phyloP scores from a whole-genome alignment of 495 filamentous ascomycete genomes.

The Tetracladium marchalianum region DNA sequence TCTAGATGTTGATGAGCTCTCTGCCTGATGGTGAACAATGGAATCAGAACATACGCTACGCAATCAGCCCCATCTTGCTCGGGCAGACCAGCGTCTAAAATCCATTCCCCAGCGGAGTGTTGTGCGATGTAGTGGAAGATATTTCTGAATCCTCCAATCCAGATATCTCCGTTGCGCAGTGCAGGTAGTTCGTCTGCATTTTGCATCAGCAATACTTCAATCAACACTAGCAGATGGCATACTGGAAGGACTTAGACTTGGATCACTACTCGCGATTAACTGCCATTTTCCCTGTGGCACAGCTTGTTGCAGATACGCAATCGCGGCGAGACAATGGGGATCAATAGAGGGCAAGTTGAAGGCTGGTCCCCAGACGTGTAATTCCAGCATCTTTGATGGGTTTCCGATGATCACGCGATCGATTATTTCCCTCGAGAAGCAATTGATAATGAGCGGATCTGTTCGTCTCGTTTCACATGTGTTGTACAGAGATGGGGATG shows the following conservation, averaged over 20 bases:
- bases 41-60: slow-evolving; percentile 34
- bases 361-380: slow-evolving; percentile 87
- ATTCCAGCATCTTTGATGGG: slow-evolving; percentile 44
- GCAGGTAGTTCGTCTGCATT: slow-evolving; percentile 63
- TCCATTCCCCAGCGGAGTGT: slow-evolving; percentile 40
- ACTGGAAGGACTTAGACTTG: slow-evolving; percentile 68
- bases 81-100: slow-evolving; percentile 41
- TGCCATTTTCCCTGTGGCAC: slow-evolving; percentile 55
- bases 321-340: slow-evolving; percentile 71
- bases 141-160: slow-evolving; percentile 60
- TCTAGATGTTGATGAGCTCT: slow-evolving; percentile 1
- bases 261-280: slow-evolving; percentile 66
- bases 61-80: slow-evolving; percentile 39
- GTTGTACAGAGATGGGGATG: too few species aligned
- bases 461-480: too few species aligned
- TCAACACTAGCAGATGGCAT: slow-evolving; percentile 24
- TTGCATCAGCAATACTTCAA: slow-evolving; percentile 6
- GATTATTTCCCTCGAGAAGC: too few species aligned
- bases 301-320: slow-evolving; percentile 56
- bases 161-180: slow-evolving; percentile 51
- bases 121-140: slow-evolving; percentile 61
- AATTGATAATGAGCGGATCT: too few species aligned
- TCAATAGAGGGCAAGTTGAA: slow-evolving; percentile 85
- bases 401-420: too few species aligned
- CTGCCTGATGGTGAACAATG: neutral